Evolutionary conservation across 139 green algal genomes (phyloP).

Genomic region (Asterochloris sp.): DNA sequence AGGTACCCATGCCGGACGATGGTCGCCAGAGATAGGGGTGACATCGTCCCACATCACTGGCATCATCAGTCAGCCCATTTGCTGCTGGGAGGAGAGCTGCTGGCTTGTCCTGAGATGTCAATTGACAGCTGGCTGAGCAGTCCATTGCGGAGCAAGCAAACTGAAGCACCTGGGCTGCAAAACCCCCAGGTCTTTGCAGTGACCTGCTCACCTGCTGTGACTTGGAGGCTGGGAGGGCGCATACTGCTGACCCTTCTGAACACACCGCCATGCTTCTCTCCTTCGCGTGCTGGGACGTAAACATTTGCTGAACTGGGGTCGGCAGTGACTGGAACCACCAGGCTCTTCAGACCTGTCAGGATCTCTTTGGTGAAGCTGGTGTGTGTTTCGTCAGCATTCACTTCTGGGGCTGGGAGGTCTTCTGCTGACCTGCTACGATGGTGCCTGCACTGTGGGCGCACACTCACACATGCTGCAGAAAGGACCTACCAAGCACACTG

Average conservation of each 20-base stretch:
- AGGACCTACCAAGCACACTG: no score
- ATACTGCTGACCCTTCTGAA: not conserved
- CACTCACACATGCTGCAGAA: no score
- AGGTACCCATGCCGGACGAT: no score
- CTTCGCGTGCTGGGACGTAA: not conserved
- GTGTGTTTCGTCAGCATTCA: not conserved
- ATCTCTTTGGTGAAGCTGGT: slow-evolving; percentile 5
- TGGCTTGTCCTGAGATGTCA: no score
- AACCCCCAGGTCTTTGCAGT: not conserved
- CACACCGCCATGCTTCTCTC: not conserved
- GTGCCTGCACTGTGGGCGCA: no score
- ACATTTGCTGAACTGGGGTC: slow-evolving; percentile 1
- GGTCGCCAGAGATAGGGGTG: no score
- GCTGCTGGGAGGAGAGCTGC: no score
- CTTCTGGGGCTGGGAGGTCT: not conserved
- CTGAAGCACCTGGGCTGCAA: not conserved
- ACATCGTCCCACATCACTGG: no score
- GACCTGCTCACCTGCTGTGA: not conserved
- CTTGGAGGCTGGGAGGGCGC: not conserved
- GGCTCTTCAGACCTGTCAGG: not conserved
- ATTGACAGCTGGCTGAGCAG: no score
- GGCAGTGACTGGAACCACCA: slow-evolving; percentile 1
- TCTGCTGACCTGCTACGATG: no score
- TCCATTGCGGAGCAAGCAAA: not conserved
- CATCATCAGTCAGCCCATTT: no score